Evolutionary conservation across 441 rosid genomes (phyloP), one percentile per base, ranked within the genome.

Genomic region (Erodium trifolium): DNA sequence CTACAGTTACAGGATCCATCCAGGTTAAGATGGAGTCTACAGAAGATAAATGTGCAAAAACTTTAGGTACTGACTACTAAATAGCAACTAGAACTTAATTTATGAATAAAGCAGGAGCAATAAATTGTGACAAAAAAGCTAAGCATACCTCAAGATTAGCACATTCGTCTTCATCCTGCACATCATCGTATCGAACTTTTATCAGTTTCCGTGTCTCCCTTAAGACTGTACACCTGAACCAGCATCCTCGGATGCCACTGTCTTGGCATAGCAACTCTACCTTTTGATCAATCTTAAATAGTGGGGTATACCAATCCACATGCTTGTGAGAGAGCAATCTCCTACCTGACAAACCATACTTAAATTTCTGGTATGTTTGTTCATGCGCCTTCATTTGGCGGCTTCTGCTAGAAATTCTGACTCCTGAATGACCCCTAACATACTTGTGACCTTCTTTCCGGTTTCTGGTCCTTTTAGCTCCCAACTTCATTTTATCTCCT

Each of bases 171-270:
- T 85, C 97, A 70, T 92, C 97, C 76, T 74, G 85, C 77, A 90
- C 69, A 79, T 94, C 99, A 81, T 87, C 90, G 78, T 94, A 91
- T 72, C 75, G 87, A 41, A 91, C 94, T 73, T 85, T 91, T 76
- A 92, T 82, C 69, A 78, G 88, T 72, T 83, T 94, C 63, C 78
- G 77, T 60, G 87, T 83, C 55, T 84, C 76, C 74, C 84, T 87
- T 77, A 91, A 70, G 79, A 94, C 76, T 31, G 92, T 87, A 80
- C 97, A 90, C 82, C 88, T 86, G 78, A 94, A 94, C 99, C 99
- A 92, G 84, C 97, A 94, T 49, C 99, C 99, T 80, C 93, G 85
- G 72, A 94, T 81, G 63, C 99, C 97, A 69, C 99, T 94, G 80
- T 94, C 99, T 85, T 88, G 99, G 85, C 97, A 85, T 70, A 94